Conservation (phyloP, 257 asterid species). For the Solanum raphanifolium region DNA sequence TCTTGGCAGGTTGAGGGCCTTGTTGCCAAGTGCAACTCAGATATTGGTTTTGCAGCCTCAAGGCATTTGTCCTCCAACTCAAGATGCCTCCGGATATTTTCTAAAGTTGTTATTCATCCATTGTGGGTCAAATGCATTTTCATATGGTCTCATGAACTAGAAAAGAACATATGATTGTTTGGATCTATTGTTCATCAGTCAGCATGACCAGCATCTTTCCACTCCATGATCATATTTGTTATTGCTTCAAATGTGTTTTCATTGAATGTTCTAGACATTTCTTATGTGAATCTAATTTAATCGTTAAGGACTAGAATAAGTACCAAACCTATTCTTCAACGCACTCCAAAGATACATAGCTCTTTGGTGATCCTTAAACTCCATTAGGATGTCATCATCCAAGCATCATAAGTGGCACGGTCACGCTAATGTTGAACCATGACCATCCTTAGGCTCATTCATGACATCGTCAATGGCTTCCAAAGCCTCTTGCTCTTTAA, state of each 20-base stretch:
- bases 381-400: neutral
- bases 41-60: neutral
- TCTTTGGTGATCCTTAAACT: neutral
- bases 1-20: neutral
- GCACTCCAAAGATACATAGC: neutral
- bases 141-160: neutral
- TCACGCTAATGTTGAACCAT: neutral
- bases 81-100: neutral
- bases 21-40: neutral
- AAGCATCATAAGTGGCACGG: neutral
- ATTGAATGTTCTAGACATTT: neutral
- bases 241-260: neutral
- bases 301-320: neutral
- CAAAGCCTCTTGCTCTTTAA: neutral
- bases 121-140: neutral
- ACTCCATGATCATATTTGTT: neutral
- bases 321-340: neutral
- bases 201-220: neutral
- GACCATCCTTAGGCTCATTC: neutral
- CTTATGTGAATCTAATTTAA: neutral
- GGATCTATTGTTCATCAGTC: neutral
- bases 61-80: neutral
- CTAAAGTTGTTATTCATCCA: neutral
- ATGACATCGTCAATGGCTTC: neutral
- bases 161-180: neutral